phyloP scores from a whole-genome alignment of 2,329 filamentous ascomycete species.

The Aspergillus sergii region DNA sequence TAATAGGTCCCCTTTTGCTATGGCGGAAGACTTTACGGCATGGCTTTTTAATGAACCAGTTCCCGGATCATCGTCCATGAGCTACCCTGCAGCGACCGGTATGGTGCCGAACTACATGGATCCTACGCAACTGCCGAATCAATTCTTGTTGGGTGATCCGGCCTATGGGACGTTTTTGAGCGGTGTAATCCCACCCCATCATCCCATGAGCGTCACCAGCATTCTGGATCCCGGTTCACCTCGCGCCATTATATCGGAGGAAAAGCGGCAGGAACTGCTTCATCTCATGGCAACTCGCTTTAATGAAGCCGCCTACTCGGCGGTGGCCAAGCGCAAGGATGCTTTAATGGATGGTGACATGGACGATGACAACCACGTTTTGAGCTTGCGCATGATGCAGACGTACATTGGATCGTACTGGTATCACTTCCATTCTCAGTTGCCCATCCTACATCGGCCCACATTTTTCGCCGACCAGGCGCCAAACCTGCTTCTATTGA shows the following conservation, averaged over 20 bases:
- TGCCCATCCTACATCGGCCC: slow-evolving; percentile 91
- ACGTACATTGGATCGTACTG: slow-evolving; percentile 92
- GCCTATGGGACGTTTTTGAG: slow-evolving; percentile 52
- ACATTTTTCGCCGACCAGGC: slow-evolving; percentile 89
- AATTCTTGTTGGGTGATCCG: slow-evolving; percentile 55
- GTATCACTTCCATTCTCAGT: slow-evolving; percentile 90
- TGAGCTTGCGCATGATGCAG: slow-evolving; percentile 95
- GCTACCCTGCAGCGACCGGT: slow-evolving; percentile 44
- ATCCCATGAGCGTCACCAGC: slow-evolving; percentile 88
- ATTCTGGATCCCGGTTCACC: slow-evolving; percentile 78
- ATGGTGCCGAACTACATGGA: slow-evolving; percentile 47
- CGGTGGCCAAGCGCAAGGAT: slow-evolving; percentile 73
- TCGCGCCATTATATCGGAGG: slow-evolving; percentile 80
- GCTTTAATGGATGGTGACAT: slow-evolving; percentile 78
- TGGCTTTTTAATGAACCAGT: slow-evolving; percentile 77
- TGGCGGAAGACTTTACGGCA: slow-evolving; percentile 84
- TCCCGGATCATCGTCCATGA: slow-evolving; percentile 56
- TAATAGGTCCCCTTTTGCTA: slow-evolving; percentile 83
- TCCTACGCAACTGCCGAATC: slow-evolving; percentile 49
- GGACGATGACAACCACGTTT: slow-evolving; percentile 60
- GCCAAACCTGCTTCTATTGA: slow-evolving; percentile 78
- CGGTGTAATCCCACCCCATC: slow-evolving; percentile 57
- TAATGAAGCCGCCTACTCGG: slow-evolving; percentile 75
- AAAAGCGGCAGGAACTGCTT: slow-evolving; percentile 81
- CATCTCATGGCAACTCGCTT: slow-evolving; percentile 81